phyloP scores from a whole-genome alignment of 2,329 filamentous ascomycete species.

The Nannizziopsis arthrosporioides region DNA sequence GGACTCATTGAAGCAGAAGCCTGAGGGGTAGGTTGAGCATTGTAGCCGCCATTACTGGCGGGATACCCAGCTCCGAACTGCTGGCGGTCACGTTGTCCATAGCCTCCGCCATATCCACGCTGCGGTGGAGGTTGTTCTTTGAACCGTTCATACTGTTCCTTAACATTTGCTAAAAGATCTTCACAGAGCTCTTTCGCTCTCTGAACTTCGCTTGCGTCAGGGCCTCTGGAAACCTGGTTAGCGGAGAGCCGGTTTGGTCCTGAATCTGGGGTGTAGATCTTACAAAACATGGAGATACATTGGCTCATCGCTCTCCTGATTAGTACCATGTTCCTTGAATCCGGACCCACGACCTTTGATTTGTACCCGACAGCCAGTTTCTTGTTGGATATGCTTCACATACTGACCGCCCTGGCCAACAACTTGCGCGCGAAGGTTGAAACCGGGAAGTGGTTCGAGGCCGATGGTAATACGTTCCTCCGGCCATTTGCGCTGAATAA shows the following conservation, averaged over 20 bases:
- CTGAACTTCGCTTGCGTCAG: conserved; percentile 74
- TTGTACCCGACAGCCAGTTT: conserved; percentile 89
- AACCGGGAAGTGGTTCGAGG: conserved; percentile 82
- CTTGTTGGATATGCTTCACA: conserved; percentile 95
- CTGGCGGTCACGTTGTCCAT: conserved; percentile 43
- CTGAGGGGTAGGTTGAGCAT: conserved; percentile 34
- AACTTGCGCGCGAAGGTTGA: conserved; percentile 91
- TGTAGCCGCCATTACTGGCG: conserved; percentile 30
- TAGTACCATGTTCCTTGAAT: conserved; percentile 81
- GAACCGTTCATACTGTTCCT: conserved; percentile 79
- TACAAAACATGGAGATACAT: conserved; percentile 97
- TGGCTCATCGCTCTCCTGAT: conserved; percentile 79
- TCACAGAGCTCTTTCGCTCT: conserved; percentile 80
- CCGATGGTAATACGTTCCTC: conserved; percentile 88
- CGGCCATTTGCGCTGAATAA: conserved; percentile 82
- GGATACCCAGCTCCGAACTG: conserved; percentile 34
- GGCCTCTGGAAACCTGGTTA: conserved; percentile 51
- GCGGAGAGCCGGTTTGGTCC: conserved; percentile 12
- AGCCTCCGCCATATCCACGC: conserved; percentile 43
- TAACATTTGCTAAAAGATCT: conserved; percentile 76
- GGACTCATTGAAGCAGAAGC: conserved; percentile 34
- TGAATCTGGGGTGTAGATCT: conserved; percentile 23
- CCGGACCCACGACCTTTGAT: conserved; percentile 95
- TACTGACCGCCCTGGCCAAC: conserved; percentile 90
- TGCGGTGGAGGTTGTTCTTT: conserved; percentile 63